Conservation (phyloP, 2,329 filamentous ascomycete genomes). For the Leptographium galeiforme region DNA sequence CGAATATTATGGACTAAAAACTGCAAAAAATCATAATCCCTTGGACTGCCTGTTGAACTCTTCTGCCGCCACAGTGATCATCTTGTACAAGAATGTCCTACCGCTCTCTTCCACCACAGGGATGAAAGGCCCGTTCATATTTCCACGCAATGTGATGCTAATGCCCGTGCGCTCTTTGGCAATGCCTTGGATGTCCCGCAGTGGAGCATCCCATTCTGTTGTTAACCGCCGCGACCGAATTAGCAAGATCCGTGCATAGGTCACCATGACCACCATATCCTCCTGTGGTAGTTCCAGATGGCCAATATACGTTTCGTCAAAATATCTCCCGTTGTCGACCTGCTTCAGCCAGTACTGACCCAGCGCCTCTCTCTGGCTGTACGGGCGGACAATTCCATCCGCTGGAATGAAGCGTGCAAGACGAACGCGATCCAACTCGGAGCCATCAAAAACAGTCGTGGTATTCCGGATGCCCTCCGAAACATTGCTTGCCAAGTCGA, state of each 20-base stretch:
- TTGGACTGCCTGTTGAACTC: slow-evolving; percentile 49
- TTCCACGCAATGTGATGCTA: slow-evolving; percentile 75
- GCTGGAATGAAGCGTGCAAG: slow-evolving; percentile 81
- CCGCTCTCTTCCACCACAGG: slow-evolving; percentile 80
- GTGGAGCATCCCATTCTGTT: slow-evolving; percentile 88
- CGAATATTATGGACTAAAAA: neutral
- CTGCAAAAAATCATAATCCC: slow-evolving; percentile 3
- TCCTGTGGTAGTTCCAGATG: slow-evolving; percentile 84
- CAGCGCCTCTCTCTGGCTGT: slow-evolving; percentile 85
- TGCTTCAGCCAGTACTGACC: slow-evolving; percentile 99
- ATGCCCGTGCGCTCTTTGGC: slow-evolving; percentile 92
- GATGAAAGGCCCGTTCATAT: slow-evolving; percentile 87
- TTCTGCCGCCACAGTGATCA: slow-evolving; percentile 52
- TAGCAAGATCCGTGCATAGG: slow-evolving; percentile 75
- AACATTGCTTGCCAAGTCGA: slow-evolving; percentile 93
- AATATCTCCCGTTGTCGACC: slow-evolving; percentile 92
- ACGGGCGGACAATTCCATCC: slow-evolving; percentile 88
- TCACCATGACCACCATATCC: slow-evolving; percentile 83
- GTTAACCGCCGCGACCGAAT: slow-evolving; percentile 74
- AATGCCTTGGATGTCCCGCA: slow-evolving; percentile 95
- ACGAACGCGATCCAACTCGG: slow-evolving; percentile 89
- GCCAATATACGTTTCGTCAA: slow-evolving; percentile 94
- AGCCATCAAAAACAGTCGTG: slow-evolving; percentile 92
- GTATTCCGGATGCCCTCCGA: slow-evolving; percentile 97
- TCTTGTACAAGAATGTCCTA: slow-evolving; percentile 48